Base-by-base conservation (phyloP, 495 filamentous ascomycete species). In the Aspergillus ostianus region DNA sequence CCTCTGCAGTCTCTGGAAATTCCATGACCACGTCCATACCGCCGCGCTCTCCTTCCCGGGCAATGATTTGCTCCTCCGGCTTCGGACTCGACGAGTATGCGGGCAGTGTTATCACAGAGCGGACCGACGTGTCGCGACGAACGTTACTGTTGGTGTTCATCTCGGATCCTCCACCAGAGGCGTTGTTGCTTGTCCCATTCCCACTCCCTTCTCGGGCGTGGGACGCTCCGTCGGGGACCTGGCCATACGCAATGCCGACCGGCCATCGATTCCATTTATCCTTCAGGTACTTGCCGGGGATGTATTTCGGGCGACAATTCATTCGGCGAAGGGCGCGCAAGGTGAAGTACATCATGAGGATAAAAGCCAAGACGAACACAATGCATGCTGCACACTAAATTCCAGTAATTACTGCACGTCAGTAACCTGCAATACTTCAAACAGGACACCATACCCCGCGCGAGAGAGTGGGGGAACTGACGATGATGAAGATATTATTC, bases 11-110 rank as follows among this genome's bases (percentile, higher is more conserved):
- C 62, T 93, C 90, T 1, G 90, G 88, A 57, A 84, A 89, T 70
- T 98, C 94, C 29, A 98, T 77, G 4, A 98, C 93, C 36, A 90
- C 83, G 64, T 98, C 94, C 63, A 98, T 93, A 4, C 94, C 94
- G 47, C 78, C 93, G 26, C 94, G 84, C 69, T 98, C 94, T 32
- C 94, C 94, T 72, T 95, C 94, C 0, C 94, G 84, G 15, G 85
- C 94, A 46, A 98, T 82, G n/a, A 97, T 84, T 62, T 87, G 88
- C 69, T 98, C 94, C 53, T 81, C 86, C 19, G 89, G 85, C 41
- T 84, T 80, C 5, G 90, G 85, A 45, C 85, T 84, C 0, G 79
- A 74, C 1, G 84, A 80, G 73, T 98, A 98, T 5, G 87, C 80
- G 0, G 94, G 94, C 6, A 98, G 76, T 0, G 94, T 97, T 80